Evolutionary conservation across 2,329 filamentous ascomycete genomes (phyloP).

Genomic region (Neofusicoccum kwambonambiense): DNA sequence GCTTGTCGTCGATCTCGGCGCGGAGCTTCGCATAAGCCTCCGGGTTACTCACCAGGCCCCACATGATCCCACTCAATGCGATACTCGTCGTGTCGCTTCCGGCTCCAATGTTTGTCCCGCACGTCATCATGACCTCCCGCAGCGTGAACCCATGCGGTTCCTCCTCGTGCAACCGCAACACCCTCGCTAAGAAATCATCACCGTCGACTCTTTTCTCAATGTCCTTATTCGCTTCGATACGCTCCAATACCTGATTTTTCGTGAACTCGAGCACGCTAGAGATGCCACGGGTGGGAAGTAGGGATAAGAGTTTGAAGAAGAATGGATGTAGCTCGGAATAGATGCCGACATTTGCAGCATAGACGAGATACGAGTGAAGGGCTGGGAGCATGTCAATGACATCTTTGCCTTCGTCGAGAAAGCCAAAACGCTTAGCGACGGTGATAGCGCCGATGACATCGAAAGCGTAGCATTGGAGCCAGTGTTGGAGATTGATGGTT

Average conservation of each 20-base stretch:
- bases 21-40: background rate
- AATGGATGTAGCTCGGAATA: conserved; percentile 41
- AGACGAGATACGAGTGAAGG: conserved; percentile 37
- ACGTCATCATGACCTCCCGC: conserved; percentile 32
- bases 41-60: conserved; percentile 43
- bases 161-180: conserved; percentile 42
- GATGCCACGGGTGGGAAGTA: conserved; percentile 27
- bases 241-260: background rate
- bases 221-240: background rate
- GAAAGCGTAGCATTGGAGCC: conserved; percentile 51
- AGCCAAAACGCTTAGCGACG: conserved; percentile 38
- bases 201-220: background rate
- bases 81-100: conserved; percentile 51
- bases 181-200: conserved; percentile 41
- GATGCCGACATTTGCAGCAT: conserved; percentile 44
- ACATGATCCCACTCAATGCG: conserved; percentile 46
- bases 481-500: conserved; percentile 41
- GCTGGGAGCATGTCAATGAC: conserved; percentile 43
- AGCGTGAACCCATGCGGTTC: conserved; percentile 44
- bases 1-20: background rate
- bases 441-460: conserved; percentile 56
- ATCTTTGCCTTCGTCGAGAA: conserved; percentile 49
- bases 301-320: conserved; percentile 32
- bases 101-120: conserved; percentile 37
- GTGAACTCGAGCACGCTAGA: background rate